Base-by-base conservation (phyloP, 805 yeast genomes). In the Candida patagonica region DNA sequence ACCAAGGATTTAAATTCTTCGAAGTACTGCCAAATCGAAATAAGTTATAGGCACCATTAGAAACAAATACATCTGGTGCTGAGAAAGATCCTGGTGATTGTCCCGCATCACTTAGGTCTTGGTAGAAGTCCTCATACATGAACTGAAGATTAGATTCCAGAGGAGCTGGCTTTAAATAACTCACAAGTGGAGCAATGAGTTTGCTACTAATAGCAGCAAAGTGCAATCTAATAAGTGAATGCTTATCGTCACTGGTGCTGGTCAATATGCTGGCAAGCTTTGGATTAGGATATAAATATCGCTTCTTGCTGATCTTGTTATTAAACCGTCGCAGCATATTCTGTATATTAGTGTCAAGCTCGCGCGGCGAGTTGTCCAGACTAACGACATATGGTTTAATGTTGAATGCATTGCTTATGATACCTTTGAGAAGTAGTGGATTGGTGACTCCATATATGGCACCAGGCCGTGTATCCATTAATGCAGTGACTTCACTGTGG, bases 361-460 rank as follows among this genome's bases (percentile, higher is more conserved):
- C 38, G 16, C 20, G 16, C 5, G 31, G 10, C 4, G 32, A 35
- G 7, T 22, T n/a, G 23, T 35, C 29, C 3, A 35, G 31, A 25
- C 12, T 17, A 12, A 35, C 20, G 23, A 35, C 37, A 12, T 33
- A 33, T 5, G 37, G 37, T 8, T 4, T 5, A 4, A 31, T 31
- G 7, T 16, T 13, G 8, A 10, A 8, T 10, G 35, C 22, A 20
- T 26, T 16, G 36, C 25, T 30, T 15, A 29, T 8, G 7, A 22
- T n/a, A 25, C 38, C 30, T 16, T 34, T 19, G 16, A 50, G 33
- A 15, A 53, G 42, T 16, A 53, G 41, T 26, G 55, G 55, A 37
- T 53, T 53, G 13, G 55, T 49, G 29, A 52, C 32, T 5, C 55
- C 55, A 9, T 30, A 35, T 5, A 49, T 43, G 2, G 51, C 48